A percentile compares a stretch with the other conserved stretches of the same genome.
Evolutionary conservation across 495 filamentous ascomycete species (phyloP).

Genomic region (Penicillium mononematosum): DNA sequence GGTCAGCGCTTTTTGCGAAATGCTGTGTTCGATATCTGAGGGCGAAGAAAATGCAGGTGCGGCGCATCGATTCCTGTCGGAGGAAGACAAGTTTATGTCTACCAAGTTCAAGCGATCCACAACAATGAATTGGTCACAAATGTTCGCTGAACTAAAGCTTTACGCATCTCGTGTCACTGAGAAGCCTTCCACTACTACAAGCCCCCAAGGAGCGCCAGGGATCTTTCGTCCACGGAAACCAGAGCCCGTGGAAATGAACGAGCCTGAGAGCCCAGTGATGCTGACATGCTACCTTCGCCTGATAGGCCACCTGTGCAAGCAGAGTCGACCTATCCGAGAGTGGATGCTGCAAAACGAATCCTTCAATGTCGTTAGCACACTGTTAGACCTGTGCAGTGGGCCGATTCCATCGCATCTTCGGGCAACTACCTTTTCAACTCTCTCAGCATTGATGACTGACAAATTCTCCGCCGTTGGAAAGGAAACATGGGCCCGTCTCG

Average conservation of each 20-base stretch:
- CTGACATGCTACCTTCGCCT: constrained; percentile 88
- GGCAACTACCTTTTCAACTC: constrained; percentile 68
- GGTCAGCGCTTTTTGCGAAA: constrained; percentile 92
- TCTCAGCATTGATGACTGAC: constrained; percentile 65
- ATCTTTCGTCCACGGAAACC: constrained; percentile 59
- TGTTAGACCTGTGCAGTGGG: constrained; percentile 68
- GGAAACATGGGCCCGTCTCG: constrained; percentile 67
- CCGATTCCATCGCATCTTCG: constrained; percentile 69
- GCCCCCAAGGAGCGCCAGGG: constrained; percentile 56
- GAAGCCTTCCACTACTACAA: constrained; percentile 45
- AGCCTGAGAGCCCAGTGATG: constrained; percentile 88
- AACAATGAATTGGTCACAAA: constrained; percentile 86
- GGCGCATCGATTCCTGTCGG: constrained; percentile 84
- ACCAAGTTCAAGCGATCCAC: constrained; percentile 74
- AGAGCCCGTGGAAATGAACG: constrained; percentile 65
- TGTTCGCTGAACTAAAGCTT: constrained; percentile 82
- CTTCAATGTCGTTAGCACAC: constrained; percentile 60
- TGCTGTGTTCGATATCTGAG: constrained; percentile 81
- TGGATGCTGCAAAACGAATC: constrained; percentile 66
- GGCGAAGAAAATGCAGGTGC: constrained; percentile 74
- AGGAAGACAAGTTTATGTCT: constrained; percentile 71
- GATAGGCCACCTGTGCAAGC: constrained; percentile 70
- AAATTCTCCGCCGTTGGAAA: constrained; percentile 60
- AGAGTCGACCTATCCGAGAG: constrained; percentile 64
- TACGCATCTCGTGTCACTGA: constrained; percentile 69